Percentiles rank a stretch among this genome's conserved stretches.
phyloP scores from a whole-genome alignment of 305 asterid species.

The Plantago lanceolata region DNA sequence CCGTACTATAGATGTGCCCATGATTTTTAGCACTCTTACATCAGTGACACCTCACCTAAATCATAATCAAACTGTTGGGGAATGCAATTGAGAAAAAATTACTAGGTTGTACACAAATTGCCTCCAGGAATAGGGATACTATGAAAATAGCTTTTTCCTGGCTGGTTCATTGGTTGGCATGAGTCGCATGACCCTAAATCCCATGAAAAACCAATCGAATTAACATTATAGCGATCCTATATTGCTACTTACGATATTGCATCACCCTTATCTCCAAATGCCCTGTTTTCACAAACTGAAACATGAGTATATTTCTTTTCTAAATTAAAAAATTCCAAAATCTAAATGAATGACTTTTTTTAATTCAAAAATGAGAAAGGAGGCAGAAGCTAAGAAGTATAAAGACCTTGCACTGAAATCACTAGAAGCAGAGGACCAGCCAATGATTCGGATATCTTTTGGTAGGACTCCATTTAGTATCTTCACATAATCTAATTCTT shows the following conservation, averaged over 20 bases:
- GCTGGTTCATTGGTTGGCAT: conserved; percentile 14
- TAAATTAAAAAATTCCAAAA: not conserved
- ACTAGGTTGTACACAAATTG: conserved; percentile 1
- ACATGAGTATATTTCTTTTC: conserved; percentile 5
- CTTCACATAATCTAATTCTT: conserved; percentile 78
- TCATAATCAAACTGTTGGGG: conserved; percentile 9
- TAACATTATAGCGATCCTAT: conserved; percentile 15
- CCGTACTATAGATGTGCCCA: not conserved
- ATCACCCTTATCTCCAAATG: conserved; percentile 6
- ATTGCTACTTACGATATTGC: conserved; percentile 6
- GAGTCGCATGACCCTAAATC: conserved; percentile 9
- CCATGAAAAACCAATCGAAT: conserved; percentile 10
- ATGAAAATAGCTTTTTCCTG: conserved; percentile 15
- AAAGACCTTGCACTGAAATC: conserved; percentile 84
- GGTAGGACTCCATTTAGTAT: conserved; percentile 77
- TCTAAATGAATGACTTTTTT: conserved; percentile 12
- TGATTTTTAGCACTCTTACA: conserved; percentile 7
- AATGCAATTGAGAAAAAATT: not conserved
- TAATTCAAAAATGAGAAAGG: not conserved
- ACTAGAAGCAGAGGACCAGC: conserved; percentile 89
- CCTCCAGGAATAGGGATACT: conserved; percentile 13
- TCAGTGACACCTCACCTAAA: conserved; percentile 6
- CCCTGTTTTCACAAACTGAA: conserved; percentile 22
- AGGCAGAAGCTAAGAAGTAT: conserved; percentile 22
- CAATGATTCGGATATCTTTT: conserved; percentile 73